phyloP scores from a whole-genome alignment of 192 early-diverging fungal species.

The Oehlia diaphana region DNA sequence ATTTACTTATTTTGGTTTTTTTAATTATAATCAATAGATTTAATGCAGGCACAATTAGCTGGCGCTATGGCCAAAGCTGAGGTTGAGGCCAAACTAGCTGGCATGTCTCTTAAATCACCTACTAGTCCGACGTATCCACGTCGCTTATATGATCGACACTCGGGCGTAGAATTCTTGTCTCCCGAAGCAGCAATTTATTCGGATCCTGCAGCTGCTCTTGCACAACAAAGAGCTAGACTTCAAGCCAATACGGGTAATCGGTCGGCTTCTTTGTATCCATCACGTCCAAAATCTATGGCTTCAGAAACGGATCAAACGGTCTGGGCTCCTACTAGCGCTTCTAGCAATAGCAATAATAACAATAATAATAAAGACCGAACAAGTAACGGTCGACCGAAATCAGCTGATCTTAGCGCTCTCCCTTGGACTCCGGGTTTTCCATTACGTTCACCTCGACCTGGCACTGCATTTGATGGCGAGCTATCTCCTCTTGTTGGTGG shows the following conservation, averaged over 20 bases:
- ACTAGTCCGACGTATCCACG: conserved; percentile 39
- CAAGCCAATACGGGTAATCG: conserved; percentile 26
- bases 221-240: conserved; percentile 25
- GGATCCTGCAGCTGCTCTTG: conserved; percentile 28
- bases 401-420: conserved; percentile 29
- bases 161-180: conserved; percentile 34
- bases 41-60: conserved; percentile 52
- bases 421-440: conserved; percentile 26
- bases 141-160: conserved; percentile 61
- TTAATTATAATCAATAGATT: conserved; percentile 29
- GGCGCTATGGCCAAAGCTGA: conserved; percentile 59
- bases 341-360: conserved; percentile 3
- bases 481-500: conserved; percentile 27
- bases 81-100: conserved; percentile 42
- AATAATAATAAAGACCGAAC: conserved; percentile 27
- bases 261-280: conserved; percentile 21
- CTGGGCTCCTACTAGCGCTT: conserved; percentile 15
- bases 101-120: conserved; percentile 32
- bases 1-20: background rate
- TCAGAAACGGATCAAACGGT: conserved; percentile 30
- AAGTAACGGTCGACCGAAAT: conserved; percentile 29
- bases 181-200: conserved; percentile 26
- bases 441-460: conserved; percentile 24
- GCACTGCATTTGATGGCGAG: conserved; percentile 28
- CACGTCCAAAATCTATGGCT: conserved; percentile 31